Percentiles rank a stretch among this genome's conserved stretches.
These are phyloP conservation scores for Kodamaea nitidulidarum DNA, from an alignment of 805 yeast genomes.

Conservation along the genomic window DNA sequence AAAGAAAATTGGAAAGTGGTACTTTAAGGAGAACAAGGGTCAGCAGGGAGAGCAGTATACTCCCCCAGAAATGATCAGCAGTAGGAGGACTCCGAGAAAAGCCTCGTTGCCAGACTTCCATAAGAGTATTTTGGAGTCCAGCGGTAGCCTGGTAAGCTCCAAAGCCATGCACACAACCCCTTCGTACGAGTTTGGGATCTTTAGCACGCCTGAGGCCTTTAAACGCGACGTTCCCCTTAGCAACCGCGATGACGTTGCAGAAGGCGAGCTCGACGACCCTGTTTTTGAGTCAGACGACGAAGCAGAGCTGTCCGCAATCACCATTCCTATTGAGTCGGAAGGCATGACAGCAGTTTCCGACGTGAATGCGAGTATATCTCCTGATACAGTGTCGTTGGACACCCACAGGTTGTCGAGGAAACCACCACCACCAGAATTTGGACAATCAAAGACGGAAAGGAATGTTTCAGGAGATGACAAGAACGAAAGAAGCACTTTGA, in stretches of 20 bases:
- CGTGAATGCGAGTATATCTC: constrained; percentile 6
- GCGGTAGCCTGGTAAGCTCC: constrained; percentile 1
- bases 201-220: constrained; percentile 1
- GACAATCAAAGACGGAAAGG: background rate
- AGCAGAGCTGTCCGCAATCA: background rate
- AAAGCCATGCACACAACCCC: constrained; percentile 8
- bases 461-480: background rate
- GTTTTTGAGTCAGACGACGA: constrained; percentile 1
- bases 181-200: constrained; percentile 21
- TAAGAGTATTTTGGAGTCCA: constrained; percentile 3
- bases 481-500: too few relatives aligned
- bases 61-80: constrained; percentile 69
- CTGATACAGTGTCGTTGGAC: constrained; percentile 5
- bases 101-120: constrained; percentile 9
- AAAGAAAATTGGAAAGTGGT: constrained; percentile 67
- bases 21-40: constrained; percentile 43
- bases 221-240: background rate
- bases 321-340: background rate
- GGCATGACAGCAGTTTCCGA: constrained; percentile 1
- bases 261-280: background rate
- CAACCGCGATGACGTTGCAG: background rate
- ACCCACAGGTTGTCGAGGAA: constrained; percentile 8
- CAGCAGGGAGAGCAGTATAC: constrained; percentile 22
- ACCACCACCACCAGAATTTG: constrained; percentile 8
- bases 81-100: constrained; percentile 40